Evolutionary conservation across 306 rosid species (phyloP), one percentile per base, ranked within the genome.

Genomic region (Lagenaria siceraria): DNA sequence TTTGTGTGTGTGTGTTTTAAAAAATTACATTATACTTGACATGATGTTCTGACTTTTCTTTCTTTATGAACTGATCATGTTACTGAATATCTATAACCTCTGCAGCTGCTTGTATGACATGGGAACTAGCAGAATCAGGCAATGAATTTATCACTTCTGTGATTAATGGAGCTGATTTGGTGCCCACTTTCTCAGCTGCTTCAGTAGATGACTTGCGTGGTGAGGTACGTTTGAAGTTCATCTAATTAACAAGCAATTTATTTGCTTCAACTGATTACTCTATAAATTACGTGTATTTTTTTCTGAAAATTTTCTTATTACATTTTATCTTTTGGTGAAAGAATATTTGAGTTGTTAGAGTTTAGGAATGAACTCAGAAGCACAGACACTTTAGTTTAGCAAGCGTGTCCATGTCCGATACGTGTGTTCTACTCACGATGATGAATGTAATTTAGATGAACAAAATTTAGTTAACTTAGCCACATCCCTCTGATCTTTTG

Each of bases 101-200:
- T 83, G 89, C 93, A 95, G 98, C 96, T 86, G 97, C 98, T 52
- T 95, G 98, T 80, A 92, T 95, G 97, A 95, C 98, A 6, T 95
- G 97, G 97, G 98, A 92, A 77, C 84, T 95, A 87, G 98, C 97
- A 65, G 98, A 95, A 79, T 95, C 97, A 7, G 96, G 97, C 36
- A 78, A 38, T 81, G 77, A 59, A 71, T 90, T 94, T 81, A 90
- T 90, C 80, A 94, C 96, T 53, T 92, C 96, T 8, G 89, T 94
- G 75, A 87, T 94, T 65, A 94, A 94, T 87, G 98, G 90, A 85
- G 96, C 97, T 83, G 97, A 94, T 80, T 82, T 94, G 78, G 98
- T 95, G 86, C 97, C 98, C 56, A 90, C 98, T 48, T 95, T 95
- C 83, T 95, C 98, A 21, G 96, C 97, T 74, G 96, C 98, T 75